Evolutionary conservation across 148 eudicot genomes (phyloP), one percentile per base, ranked within the genome.

Genomic region (Chenopodium berlandieri): DNA sequence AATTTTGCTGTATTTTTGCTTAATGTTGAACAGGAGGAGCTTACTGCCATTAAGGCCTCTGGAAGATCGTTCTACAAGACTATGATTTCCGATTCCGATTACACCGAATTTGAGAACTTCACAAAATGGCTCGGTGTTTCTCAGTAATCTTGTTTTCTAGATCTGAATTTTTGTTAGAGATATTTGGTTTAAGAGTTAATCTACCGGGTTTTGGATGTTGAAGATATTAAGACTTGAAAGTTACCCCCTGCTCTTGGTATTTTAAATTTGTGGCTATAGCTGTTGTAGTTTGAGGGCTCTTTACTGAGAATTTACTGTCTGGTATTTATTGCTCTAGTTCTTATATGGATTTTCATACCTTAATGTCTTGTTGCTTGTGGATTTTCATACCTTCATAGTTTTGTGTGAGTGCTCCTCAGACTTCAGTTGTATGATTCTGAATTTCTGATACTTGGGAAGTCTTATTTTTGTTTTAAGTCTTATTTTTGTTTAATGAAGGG

Each of bases 41-140:
- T 60, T 27, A 20, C 68, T 30, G 50, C 73, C 46, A 76, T 86
- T 66, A 86, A 86, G 83, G 89, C 85, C 7, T 71, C 89, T 9
- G 89, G 89, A 12, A 79, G 83, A 23, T 75, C 89, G 0, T 86
- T 80, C 88, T 86, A 79, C 86, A 83, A 86, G 79, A 86, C 88
- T 5, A 86, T 83, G 88, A 86, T 87, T 44, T 87, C 89, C 20
- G 87, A 87, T 52, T 84, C 86, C 2, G 89, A 84, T 71, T 87
- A 87, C 83, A 84, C 87, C 17, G 89, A 87, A 65, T 87, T 87
- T 56, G 89, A 87, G 75, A 84, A 76, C 81, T 87, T 87, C 87
- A 66, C 89, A 60, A 84, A 87, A 60, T 87, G 89, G 89, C 82
- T 87, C 37, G 85, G 89, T 44, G 89, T 82, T n/a, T 84, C 89